Conservation (phyloP, 1,139 yeast genomes). For the Magnusiomyces tetraspermus region DNA sequence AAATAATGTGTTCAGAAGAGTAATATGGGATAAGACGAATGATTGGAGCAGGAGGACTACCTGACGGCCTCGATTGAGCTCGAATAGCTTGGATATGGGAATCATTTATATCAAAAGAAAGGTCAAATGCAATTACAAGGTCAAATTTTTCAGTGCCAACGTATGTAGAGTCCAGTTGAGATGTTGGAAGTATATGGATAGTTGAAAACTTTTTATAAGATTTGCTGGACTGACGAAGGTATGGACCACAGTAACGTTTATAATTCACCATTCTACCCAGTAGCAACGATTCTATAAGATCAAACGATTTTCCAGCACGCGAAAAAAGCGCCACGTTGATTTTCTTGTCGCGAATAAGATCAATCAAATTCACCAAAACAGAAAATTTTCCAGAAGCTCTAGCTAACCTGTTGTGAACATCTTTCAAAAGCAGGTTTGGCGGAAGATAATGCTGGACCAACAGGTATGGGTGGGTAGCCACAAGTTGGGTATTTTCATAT, state of each 20-base stretch:
- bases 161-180: constrained; percentile 24
- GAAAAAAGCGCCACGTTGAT: constrained; percentile 45
- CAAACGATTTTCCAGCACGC: constrained; percentile 56
- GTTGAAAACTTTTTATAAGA: constrained; percentile 22
- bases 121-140: constrained; percentile 61
- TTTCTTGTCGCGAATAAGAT: constrained; percentile 34
- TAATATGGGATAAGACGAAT: constrained; percentile 65
- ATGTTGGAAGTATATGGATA: constrained; percentile 30
- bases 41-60: constrained; percentile 40
- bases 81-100: constrained; percentile 32
- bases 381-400: constrained; percentile 83
- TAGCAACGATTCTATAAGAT: constrained; percentile 67
- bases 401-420: constrained; percentile 63
- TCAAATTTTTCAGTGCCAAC: constrained; percentile 39
- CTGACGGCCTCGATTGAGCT: constrained; percentile 21
- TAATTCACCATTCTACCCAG: constrained; percentile 60
- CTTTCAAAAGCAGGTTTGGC: constrained; percentile 64
- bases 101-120: constrained; percentile 44
- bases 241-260: constrained; percentile 54
- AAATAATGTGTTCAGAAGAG: constrained; percentile 60
- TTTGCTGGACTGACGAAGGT: constrained; percentile 19
- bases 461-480: constrained; percentile 81
- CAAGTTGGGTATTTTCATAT: constrained; percentile 64
- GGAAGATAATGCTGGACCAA: constrained; percentile 82
- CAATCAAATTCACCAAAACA: constrained; percentile 46